Evolutionary conservation across 2,329 filamentous ascomycete species (phyloP), one percentile per base, ranked within the genome.

Genomic region (Coniochaeta ligniaria): DNA sequence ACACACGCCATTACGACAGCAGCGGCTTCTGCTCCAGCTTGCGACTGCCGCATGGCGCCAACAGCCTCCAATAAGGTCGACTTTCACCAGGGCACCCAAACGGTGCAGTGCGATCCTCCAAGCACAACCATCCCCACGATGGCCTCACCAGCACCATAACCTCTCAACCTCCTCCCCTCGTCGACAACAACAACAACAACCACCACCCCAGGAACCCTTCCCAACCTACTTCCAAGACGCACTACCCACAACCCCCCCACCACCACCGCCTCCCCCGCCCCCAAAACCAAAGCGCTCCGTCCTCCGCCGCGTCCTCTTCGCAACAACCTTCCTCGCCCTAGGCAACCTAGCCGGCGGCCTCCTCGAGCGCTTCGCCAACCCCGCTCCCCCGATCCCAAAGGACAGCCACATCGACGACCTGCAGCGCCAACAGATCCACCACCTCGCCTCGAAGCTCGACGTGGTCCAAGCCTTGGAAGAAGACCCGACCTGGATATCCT

Each of bases 381-480:
- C 81, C 0, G 77, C 78, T 1, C 63, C 73, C 3, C 73, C 77
- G 1, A 76, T 76, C 0, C 60, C 64, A 1, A 72, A 75, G 0
- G 77, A 74, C 38, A 72, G 74, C 3, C 65, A 71, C 47, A 2
- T 52, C 22, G 47, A 52, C 47, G 47, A 52, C 47, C 47, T 52
- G 6, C 47, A 52, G 47, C 47, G 47, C 4, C 47, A 52, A 12
- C 24, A 28, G 12, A 52, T 52, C 26, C 47, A 52, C 47, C 47
- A 52, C 22, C 47, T 52, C 58, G 80, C 80, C 57, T 71, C 74
- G 35, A 67, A 74, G 31, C 75, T 84, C 2, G 78, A 80, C 57
- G 68, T 83, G 63, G 79, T 84, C 7, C 74, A 75, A 59, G 69
- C 74, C 17, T 73, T 84, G 2, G 70, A 74, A 22, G 67, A 73